Evolutionary conservation across 495 filamentous ascomycete species (phyloP).

Genomic region (Penicillium bovifimosum): DNA sequence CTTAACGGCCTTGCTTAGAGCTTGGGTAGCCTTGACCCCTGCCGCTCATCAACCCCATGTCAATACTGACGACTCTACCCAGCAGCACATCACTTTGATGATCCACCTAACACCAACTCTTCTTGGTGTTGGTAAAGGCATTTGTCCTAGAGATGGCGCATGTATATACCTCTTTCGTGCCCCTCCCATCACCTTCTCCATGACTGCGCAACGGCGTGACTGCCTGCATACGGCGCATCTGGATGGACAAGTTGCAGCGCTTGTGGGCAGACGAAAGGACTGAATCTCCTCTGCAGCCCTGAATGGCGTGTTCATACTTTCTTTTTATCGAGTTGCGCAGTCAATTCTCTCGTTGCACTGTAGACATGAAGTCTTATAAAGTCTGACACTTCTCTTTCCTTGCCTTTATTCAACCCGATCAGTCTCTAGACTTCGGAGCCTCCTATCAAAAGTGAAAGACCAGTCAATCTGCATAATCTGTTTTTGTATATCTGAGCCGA

Average conservation of each 20-base stretch:
- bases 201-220: conserved; percentile 12
- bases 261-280: conserved; percentile 4
- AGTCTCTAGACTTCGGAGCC: background rate
- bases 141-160: conserved; percentile 2
- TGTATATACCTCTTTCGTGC: conserved; percentile 5
- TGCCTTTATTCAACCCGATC: conserved; percentile 3
- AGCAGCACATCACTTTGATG: conserved; percentile 18
- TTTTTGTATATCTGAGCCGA: background rate
- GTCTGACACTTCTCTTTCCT: conserved; percentile 9
- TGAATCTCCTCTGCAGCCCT: background rate
- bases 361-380: conserved; percentile 16
- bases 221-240: conserved; percentile 24
- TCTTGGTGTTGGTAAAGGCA: conserved; percentile 22
- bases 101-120: conserved; percentile 32
- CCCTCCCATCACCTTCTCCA: conserved; percentile 3
- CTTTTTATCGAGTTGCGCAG: conserved; percentile 13
- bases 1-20: conserved; percentile 16
- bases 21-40: conserved; percentile 15
- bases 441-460: background rate
- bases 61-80: conserved; percentile 14
- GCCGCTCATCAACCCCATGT: conserved; percentile 6
- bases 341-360: conserved; percentile 1
- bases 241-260: conserved; percentile 7
- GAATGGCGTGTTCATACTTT: conserved; percentile 1
- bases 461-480: background rate